phyloP scores from a whole-genome alignment of 345 rosid genomes.

The Eutrema japonicum region DNA sequence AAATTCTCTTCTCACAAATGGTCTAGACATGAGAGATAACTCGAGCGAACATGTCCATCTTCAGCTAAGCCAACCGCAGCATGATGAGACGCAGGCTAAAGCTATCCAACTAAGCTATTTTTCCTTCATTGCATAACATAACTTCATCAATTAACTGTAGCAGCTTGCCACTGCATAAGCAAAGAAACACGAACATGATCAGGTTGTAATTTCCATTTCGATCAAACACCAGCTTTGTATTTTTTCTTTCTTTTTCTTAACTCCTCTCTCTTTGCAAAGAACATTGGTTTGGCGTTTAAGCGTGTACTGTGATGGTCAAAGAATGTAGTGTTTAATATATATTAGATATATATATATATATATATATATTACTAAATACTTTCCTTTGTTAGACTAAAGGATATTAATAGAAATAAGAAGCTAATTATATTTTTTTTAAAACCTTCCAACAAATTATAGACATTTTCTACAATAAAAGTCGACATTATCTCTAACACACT shows the following conservation, averaged over 20 bases:
- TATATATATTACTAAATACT: too few relatives aligned
- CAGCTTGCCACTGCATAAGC: constrained; percentile 71
- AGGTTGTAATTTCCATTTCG: constrained; percentile 32
- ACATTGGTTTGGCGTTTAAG: constrained; percentile 19
- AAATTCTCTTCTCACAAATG: constrained; percentile 50
- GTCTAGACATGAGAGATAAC: constrained; percentile 57
- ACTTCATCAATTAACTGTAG: constrained; percentile 33
- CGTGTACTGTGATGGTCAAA: constrained; percentile 4
- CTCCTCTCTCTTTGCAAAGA: neutral
- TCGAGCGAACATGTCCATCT: constrained; percentile 64
- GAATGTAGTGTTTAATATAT: neutral
- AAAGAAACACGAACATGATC: constrained; percentile 39
- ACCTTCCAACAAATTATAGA: too few relatives aligned
- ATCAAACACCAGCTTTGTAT: constrained; percentile 32
- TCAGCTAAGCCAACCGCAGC: constrained; percentile 86
- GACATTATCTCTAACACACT: neutral
- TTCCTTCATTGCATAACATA: constrained; percentile 37
- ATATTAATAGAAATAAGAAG: too few relatives aligned
- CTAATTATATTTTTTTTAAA: too few relatives aligned
- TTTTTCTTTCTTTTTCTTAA: neutral
- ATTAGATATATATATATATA: too few relatives aligned
- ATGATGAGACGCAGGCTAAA: constrained; percentile 52
- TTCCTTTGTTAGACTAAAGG: too few relatives aligned
- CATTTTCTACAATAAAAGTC: neutral
- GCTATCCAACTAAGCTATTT: constrained; percentile 65